These are phyloP conservation scores for Ceratobasidium theobromae DNA, from an alignment of 1,284 basidiomycete species.

Conservation along the genomic window DNA sequence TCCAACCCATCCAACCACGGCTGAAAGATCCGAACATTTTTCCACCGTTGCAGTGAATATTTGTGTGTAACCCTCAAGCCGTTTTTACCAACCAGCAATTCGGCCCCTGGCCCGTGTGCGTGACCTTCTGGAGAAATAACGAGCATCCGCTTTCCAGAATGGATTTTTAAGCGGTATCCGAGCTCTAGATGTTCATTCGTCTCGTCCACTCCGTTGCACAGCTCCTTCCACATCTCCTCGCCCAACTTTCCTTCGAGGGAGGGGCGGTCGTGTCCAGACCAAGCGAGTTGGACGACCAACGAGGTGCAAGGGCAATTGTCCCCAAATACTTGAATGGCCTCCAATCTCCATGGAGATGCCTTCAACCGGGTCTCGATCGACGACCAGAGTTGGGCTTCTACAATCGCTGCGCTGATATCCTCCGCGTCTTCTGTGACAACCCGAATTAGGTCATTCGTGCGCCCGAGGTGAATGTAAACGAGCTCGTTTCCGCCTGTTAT, in stretches of 20 bases:
- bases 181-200: neutral
- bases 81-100: neutral
- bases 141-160: neutral
- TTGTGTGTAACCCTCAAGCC: neutral
- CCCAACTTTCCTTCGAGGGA: neutral
- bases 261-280: neutral
- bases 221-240: neutral
- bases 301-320: neutral
- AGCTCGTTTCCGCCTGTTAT: neutral
- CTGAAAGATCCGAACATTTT: neutral
- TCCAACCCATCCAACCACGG: neutral
- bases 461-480: conserved; percentile 6
- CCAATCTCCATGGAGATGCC: neutral
- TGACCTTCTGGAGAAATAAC: neutral
- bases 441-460: neutral
- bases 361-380: neutral
- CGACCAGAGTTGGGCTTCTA: neutral
- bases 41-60: neutral
- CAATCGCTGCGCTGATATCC: neutral
- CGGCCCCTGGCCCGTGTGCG: neutral
- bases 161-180: neutral
- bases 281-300: conserved; percentile 5
- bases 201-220: neutral
- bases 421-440: neutral
- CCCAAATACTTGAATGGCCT: conserved; percentile 6